These are phyloP conservation scores for Globisporangium carolinianum DNA, from an alignment of 352 stramenopile species.

Conservation along the genomic window DNA sequence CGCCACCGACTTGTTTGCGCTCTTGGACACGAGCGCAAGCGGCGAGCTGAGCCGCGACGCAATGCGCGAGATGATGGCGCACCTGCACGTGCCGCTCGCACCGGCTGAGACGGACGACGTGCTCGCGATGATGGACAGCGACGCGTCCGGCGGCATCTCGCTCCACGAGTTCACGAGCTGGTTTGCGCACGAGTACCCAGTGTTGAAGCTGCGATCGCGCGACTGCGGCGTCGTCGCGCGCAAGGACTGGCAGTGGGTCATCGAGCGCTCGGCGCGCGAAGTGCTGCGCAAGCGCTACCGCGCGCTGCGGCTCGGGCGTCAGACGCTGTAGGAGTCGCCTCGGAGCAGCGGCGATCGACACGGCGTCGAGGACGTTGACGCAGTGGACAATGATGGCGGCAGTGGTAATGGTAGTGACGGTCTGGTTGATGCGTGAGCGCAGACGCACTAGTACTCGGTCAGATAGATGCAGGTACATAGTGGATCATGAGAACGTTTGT, in stretches of 20 bases:
- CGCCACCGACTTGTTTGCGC: slow-evolving; percentile 59
- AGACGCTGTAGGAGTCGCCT: not conserved
- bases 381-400: not conserved
- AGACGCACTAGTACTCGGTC: no score
- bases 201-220: slow-evolving; percentile 36
- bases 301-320: slow-evolving; percentile 22
- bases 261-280: slow-evolving; percentile 42
- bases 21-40: slow-evolving; percentile 42
- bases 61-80: slow-evolving; percentile 39
- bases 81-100: slow-evolving; percentile 51
- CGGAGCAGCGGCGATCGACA: not conserved
- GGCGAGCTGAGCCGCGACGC: slow-evolving; percentile 44
- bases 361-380: not conserved
- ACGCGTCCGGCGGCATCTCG: slow-evolving; percentile 57
- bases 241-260: slow-evolving; percentile 59
- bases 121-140: slow-evolving; percentile 77
- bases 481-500: no score
- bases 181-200: slow-evolving; percentile 52
- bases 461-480: no score
- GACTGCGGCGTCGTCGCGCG: slow-evolving; percentile 50
- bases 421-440: no score
- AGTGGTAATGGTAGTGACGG: no score
- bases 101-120: slow-evolving; percentile 52
- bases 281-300: slow-evolving; percentile 44
- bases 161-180: slow-evolving; percentile 60